Evolutionary conservation across 352 stramenopile species (phyloP), one percentile per base, ranked within the genome.

Genomic region (Albugo laibachii): DNA sequence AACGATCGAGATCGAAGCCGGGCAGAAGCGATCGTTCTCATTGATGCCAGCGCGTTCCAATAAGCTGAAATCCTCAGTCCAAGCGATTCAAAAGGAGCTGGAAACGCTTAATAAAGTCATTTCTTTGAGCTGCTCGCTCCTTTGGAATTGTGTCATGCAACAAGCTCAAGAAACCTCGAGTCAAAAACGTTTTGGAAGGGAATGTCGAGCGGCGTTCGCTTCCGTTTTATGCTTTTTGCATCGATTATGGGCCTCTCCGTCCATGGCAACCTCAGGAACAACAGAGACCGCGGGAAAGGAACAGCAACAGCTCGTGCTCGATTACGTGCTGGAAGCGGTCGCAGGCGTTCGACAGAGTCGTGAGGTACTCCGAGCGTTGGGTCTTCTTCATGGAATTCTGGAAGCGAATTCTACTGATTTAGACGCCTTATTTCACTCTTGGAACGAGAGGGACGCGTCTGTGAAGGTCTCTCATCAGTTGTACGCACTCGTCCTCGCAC

Each of bases 91-190:
- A 48, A 82, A 80, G 53, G 73, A 86, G 42, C 52, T 71, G 1
- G 73, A 89, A 20, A 56, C 83, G 2, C 62, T 79, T 13, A 79
- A 65, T 48, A 89, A 89, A 45, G 59, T 89, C 18, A 69, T 84
- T 21, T 66, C 46, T 11, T 49, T 89, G 36, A 76, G 73, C 16
- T 75, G 77, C 13, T 85, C 66, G n/a, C 48, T 89, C 14, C 67
- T 85, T 41, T 88, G 76, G 76, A 86, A 80, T 57, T 71, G 60
- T 10, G 68, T 81, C 19, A 54, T 76, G 48, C 45, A 70, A 58
- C 52, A 74, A 48, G 36, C 56, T 38, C 47, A 59, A 18, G n/a
- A 43, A 24, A 15, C 5, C 42, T 16, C 54, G 52, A 10, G 50
- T 19, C 16, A 18, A 52, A 38, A 1, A 52, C 54, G 11, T 8